phyloP scores from a whole-genome alignment of 2,329 filamentous ascomycete species.

The Pestalotiopsis fici region DNA sequence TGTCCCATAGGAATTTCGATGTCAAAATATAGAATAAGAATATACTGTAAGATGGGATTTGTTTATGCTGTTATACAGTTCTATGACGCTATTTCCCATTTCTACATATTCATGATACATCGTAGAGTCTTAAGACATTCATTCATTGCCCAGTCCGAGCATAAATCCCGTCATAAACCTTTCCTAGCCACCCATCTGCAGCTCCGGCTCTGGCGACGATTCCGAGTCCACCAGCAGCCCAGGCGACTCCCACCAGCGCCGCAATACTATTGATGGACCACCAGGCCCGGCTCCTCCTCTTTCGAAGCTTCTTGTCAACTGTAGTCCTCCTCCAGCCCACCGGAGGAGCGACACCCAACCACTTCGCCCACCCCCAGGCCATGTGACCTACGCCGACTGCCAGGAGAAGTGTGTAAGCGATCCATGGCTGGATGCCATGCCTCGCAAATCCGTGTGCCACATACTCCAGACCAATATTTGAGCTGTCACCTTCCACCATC shows the following conservation, averaged over 20 bases:
- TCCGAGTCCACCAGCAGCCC: slow-evolving; percentile 80
- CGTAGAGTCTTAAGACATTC: not conserved
- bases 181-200: slow-evolving; percentile 77
- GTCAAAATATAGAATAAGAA: too few relatives aligned
- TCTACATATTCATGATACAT: not conserved
- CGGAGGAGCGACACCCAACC: slow-evolving; percentile 67
- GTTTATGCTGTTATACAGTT: not conserved
- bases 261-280: slow-evolving; percentile 69
- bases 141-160: slow-evolving; percentile 15
- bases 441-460: slow-evolving; percentile 82
- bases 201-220: slow-evolving; percentile 73
- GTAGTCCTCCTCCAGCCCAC: slow-evolving; percentile 49
- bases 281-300: slow-evolving; percentile 65
- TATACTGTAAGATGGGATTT: too few relatives aligned
- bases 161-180: slow-evolving; percentile 75
- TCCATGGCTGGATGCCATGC: slow-evolving; percentile 65
- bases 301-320: slow-evolving; percentile 51
- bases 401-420: slow-evolving; percentile 70
- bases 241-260: slow-evolving; percentile 61
- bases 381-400: slow-evolving; percentile 73
- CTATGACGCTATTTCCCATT: not conserved
- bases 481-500: slow-evolving; percentile 77
- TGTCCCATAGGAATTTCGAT: too few relatives aligned
- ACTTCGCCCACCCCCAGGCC: slow-evolving; percentile 83
- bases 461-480: slow-evolving; percentile 82